phyloP scores from a whole-genome alignment of 148 eudicot species.

The Beta vulgaris region DNA sequence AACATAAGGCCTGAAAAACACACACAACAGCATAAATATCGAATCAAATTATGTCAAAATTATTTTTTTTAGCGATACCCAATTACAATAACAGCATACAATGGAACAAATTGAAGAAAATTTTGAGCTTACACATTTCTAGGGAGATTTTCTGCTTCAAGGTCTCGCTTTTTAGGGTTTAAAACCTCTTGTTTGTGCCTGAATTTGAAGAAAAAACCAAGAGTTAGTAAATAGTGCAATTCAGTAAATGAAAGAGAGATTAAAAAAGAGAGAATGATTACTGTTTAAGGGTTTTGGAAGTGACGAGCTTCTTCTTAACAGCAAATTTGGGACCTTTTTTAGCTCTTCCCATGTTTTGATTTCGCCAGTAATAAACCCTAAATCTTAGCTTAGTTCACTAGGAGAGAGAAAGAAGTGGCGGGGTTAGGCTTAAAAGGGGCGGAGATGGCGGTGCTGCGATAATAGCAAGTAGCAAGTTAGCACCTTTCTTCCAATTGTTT shows the following conservation, averaged over 20 bases:
- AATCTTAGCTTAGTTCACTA: constrained; percentile 20
- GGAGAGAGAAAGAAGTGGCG: constrained; percentile 3
- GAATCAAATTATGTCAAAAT: not conserved
- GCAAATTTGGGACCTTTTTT: constrained; percentile 90
- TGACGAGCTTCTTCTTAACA: constrained; percentile 76
- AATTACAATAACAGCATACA: constrained; percentile 1
- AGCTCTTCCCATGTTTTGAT: constrained; percentile 76
- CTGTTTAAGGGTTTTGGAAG: constrained; percentile 80
- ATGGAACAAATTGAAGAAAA: not conserved
- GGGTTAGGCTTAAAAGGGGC: not conserved
- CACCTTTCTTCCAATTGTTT: too few relatives aligned
- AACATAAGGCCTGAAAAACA: constrained; percentile 63
- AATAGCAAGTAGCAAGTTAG: too few relatives aligned
- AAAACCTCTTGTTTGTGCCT: constrained; percentile 76
- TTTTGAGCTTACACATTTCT: constrained; percentile 66
- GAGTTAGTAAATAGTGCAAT: too few relatives aligned
- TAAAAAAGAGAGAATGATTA: constrained; percentile 21
- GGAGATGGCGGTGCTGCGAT: too few relatives aligned
- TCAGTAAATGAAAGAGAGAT: not conserved
- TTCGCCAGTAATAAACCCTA: constrained; percentile 30
- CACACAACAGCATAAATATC: constrained; percentile 13
- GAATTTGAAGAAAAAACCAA: constrained; percentile 17
- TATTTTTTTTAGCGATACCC: not conserved
- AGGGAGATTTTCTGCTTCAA: constrained; percentile 55
- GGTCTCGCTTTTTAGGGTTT: constrained; percentile 81